Conservation (phyloP, 805 yeast species). For the Lipomyces orientalis region DNA sequence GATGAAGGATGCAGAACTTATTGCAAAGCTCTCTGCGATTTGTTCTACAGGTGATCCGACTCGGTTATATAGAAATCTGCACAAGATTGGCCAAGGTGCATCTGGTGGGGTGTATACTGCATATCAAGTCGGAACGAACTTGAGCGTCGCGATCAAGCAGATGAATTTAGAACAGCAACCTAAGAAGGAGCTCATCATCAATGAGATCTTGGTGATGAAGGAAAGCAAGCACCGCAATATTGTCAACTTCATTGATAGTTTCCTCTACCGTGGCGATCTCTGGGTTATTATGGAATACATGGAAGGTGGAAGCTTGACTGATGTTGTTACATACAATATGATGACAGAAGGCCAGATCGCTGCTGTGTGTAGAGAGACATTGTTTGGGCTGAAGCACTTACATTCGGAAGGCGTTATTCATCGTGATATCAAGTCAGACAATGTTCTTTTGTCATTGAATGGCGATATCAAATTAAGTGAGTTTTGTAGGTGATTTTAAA, state of each 20-base stretch:
- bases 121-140: slow-evolving; percentile 51
- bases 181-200: slow-evolving; percentile 90
- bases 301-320: slow-evolving; percentile 98
- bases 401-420: slow-evolving; percentile 94
- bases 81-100: slow-evolving; percentile 97
- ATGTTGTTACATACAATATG: slow-evolving; percentile 86
- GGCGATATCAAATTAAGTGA: slow-evolving; percentile 84
- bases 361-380: slow-evolving; percentile 89
- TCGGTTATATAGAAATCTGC: slow-evolving; percentile 57
- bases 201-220: slow-evolving; percentile 95
- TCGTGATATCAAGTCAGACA: slow-evolving; percentile 95
- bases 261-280: slow-evolving; percentile 65
- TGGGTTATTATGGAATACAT: slow-evolving; percentile 99
- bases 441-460: slow-evolving; percentile 76
- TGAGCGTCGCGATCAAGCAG: slow-evolving; percentile 89
- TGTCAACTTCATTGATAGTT: slow-evolving; percentile 91
- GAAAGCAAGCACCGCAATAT: slow-evolving; percentile 88
- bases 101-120: slow-evolving; percentile 97
- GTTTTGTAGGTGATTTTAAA: background rate
- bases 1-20: slow-evolving; percentile 74
- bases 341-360: slow-evolving; percentile 96
- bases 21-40: slow-evolving; percentile 79
- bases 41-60: slow-evolving; percentile 88
- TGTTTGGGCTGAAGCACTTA: slow-evolving; percentile 81
- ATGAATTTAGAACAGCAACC: slow-evolving; percentile 96